Conservation (phyloP, 257 asterid genomes). For the Solanum gracilifrons region DNA sequence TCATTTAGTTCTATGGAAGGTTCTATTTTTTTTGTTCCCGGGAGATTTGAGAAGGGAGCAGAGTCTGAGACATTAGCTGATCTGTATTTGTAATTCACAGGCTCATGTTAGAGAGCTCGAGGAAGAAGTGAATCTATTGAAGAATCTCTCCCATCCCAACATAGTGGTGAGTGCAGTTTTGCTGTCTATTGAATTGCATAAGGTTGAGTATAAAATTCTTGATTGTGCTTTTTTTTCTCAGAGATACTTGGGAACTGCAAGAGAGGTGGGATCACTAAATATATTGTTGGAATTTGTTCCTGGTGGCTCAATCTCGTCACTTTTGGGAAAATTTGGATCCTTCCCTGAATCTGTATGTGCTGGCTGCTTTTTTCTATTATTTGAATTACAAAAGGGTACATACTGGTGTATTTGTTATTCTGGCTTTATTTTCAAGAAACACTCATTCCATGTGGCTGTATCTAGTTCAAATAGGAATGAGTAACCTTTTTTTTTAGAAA, state of each 20-base stretch:
- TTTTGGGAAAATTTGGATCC: conserved; percentile 92
- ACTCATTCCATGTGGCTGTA: not conserved
- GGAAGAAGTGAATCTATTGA: conserved; percentile 85
- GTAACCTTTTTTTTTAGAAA: not conserved
- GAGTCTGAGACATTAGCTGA: conserved; percentile 2
- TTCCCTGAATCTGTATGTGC: conserved; percentile 91
- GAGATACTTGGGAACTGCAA: conserved; percentile 97
- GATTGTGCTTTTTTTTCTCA: conserved; percentile 24
- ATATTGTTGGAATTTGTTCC: conserved; percentile 95
- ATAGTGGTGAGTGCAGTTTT: conserved; percentile 63
- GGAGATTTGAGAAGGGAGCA: not conserved
- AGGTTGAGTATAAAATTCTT: not conserved
- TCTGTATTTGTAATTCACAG: conserved; percentile 26
- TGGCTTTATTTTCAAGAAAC: not conserved
- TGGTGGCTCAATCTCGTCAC: conserved; percentile 97
- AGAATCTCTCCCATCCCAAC: conserved; percentile 93
- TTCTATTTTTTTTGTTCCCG: not conserved
- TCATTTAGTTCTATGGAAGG: not conserved
- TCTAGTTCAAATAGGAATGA: not conserved
- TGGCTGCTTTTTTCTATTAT: not conserved
- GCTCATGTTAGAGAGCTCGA: conserved; percentile 92
- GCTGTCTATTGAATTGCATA: not conserved
- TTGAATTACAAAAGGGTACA: not conserved
- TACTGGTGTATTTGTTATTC: not conserved
- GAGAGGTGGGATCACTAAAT: conserved; percentile 81